Evolutionary conservation across 768 basidiomycete species (phyloP).

Genomic region (Pleurotus ostreatus): DNA sequence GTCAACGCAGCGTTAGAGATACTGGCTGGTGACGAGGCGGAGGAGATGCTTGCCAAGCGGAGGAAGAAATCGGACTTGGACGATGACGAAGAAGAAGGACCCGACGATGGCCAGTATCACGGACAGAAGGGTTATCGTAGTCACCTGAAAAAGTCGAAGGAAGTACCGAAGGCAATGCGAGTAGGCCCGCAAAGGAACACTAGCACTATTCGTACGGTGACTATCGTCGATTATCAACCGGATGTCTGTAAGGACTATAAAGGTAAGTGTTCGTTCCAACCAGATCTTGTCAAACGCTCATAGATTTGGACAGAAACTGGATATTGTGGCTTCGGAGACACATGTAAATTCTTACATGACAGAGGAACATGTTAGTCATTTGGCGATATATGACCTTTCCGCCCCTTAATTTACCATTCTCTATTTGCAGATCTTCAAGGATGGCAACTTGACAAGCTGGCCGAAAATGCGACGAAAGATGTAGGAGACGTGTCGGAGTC

Average conservation of each 20-base stretch:
- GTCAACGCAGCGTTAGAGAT: constrained; percentile 69
- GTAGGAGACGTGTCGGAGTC: constrained; percentile 60
- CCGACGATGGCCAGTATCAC: constrained; percentile 83
- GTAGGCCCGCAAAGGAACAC: constrained; percentile 74
- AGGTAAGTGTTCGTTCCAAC: constrained; percentile 49
- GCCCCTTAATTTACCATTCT: constrained; percentile 11
- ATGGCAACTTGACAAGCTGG: constrained; percentile 96
- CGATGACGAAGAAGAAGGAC: constrained; percentile 51
- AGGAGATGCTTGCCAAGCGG: constrained; percentile 71
- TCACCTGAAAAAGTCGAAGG: constrained; percentile 78
- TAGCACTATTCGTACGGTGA: constrained; percentile 89
- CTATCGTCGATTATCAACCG: constrained; percentile 95
- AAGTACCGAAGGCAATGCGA: constrained; percentile 85
- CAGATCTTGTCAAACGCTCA: constrained; percentile 6
- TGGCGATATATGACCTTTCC: constrained; percentile 2
- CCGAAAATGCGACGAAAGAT: constrained; percentile 67
- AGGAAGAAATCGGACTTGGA: constrained; percentile 51
- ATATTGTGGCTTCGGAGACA: constrained; percentile 98
- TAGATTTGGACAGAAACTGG: constrained; percentile 73
- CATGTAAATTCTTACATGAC: constrained; percentile 98
- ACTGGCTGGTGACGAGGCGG: constrained; percentile 77
- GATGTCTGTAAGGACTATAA: constrained; percentile 99
- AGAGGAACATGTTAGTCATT: constrained; percentile 80
- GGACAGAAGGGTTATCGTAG: constrained; percentile 80
- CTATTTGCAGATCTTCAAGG: constrained; percentile 76